These are phyloP conservation scores for Sambucus nigra DNA, from an alignment of 129 eudicot species.

Conservation along the genomic window DNA sequence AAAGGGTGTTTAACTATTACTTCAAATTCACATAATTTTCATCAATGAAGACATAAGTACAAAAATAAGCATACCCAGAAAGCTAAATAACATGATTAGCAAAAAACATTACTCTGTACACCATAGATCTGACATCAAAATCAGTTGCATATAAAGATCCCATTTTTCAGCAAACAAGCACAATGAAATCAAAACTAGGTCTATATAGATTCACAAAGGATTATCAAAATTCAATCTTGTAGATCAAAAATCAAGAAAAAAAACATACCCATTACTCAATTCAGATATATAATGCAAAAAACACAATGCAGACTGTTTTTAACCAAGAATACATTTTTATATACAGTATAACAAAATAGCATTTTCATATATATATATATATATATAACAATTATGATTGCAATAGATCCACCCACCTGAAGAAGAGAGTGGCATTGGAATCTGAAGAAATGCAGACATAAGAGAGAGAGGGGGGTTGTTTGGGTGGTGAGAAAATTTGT, in stretches of 20 bases:
- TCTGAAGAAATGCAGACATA: slow-evolving; percentile 10
- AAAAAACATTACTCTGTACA: neutral
- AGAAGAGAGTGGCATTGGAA: slow-evolving; percentile 7
- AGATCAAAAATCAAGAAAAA: slow-evolving; percentile 13
- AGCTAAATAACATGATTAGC: neutral
- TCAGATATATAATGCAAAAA: neutral
- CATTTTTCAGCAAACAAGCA: neutral
- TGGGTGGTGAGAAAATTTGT: neutral
- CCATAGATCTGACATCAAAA: slow-evolving; percentile 9
- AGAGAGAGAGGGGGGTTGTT: slow-evolving; percentile 11
- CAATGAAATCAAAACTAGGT: neutral
- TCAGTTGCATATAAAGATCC: slow-evolving; percentile 5
- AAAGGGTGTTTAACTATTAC: neutral
- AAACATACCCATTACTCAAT: slow-evolving; percentile 2
- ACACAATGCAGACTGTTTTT: slow-evolving; percentile 4
- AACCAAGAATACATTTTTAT: neutral
- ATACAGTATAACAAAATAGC: neutral
- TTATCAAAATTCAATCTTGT: too few species aligned
- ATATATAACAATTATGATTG: too few species aligned
- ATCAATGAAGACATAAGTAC: too few species aligned
- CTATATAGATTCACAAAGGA: too few species aligned
- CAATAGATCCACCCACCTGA: slow-evolving; percentile 8
- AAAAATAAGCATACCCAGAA: too few species aligned
- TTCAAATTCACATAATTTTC: too few species aligned
- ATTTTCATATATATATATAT: too few species aligned